Base-by-base conservation (phyloP, 2,329 filamentous ascomycete species). In the Trichoderma citrinoviride region DNA sequence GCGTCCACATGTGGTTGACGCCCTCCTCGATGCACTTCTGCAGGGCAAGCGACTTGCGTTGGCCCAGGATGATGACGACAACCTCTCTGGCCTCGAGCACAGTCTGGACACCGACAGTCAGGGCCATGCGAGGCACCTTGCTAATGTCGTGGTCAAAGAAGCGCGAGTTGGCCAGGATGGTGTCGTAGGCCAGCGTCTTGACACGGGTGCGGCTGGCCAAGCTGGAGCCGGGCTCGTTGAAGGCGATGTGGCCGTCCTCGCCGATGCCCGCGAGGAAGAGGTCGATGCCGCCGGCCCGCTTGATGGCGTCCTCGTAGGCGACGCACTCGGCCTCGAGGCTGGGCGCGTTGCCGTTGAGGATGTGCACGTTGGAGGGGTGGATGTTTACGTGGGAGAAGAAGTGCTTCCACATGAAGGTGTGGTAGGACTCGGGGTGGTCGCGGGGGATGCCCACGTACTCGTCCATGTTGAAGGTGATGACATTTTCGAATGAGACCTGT, bases 391-490 rank as follows among this genome's bases (percentile, higher is more conserved):
- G 91, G 49, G 90, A 91, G 82, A 96, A 96, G 82, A 96, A 92
- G 79, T 95, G 85, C 78, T 90, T 91, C 85, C 93, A 96, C 92
- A 96, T 95, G 81, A 95, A 96, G 69, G 88, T 91, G 80, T 96
- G 92, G 78, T 96, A 96, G 72, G 89, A 92, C 76, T 95, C 88
- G 14, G 91, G 88, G 75, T 96, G 91, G 71, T 93, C 90, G 72
- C 90, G 87, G 40, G 91, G 89, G 68, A 96, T 85, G 65, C 90
- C 90, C 69, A 95, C 90, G 73, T 96, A 96, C 79, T 96, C 92
- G 78, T 96, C 92, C 92, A 95, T 95, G 78, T 95, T 95, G 83
- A 96, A 96, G 27, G 92, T 96, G 74, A 95, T 85, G 72, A 96
- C 91, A 89, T 96, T 86, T 73, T 89, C 88, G 76, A 96, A 96